phyloP scores from a whole-genome alignment of 768 basidiomycete species.

The Lactarius vividus region DNA sequence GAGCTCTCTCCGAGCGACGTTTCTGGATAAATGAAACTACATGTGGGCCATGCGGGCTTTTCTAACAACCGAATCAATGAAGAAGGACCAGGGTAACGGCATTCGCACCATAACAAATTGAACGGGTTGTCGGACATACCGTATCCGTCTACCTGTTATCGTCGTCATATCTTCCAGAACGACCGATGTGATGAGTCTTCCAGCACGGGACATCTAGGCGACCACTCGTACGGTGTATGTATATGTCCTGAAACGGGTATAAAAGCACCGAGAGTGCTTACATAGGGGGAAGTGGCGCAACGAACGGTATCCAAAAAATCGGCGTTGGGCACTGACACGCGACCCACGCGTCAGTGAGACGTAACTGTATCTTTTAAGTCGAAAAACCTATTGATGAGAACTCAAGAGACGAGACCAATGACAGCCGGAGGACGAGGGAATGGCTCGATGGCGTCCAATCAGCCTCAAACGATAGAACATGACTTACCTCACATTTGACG shows the following conservation, averaged over 20 bases:
- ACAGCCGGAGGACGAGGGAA: background rate
- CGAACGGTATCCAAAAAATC: constrained; percentile 71
- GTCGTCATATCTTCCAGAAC: constrained; percentile 81
- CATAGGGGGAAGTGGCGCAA: constrained; percentile 19
- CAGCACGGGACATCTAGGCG: constrained; percentile 73
- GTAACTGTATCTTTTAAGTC: constrained; percentile 49
- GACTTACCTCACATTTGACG: constrained; percentile 52
- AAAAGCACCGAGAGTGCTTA: constrained; percentile 21
- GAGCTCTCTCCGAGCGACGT: constrained; percentile 62
- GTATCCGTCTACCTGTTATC: constrained; percentile 74
- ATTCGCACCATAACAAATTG: constrained; percentile 11
- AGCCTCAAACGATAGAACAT: background rate
- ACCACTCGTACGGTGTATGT: constrained; percentile 68
- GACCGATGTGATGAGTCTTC: constrained; percentile 65
- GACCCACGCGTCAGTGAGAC: constrained; percentile 59
- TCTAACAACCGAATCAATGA: constrained; percentile 8
- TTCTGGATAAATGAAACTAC: constrained; percentile 39
- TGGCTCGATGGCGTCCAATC: background rate
- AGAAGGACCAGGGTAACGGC: constrained; percentile 5
- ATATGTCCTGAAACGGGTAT: constrained; percentile 50
- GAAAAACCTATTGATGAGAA: background rate
- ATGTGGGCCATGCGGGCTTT: background rate
- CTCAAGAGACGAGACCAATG: background rate
- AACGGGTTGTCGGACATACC: constrained; percentile 42
- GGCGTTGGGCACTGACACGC: constrained; percentile 78